Conservation (phyloP, 441 rosid species). For the Hura crepitans region DNA sequence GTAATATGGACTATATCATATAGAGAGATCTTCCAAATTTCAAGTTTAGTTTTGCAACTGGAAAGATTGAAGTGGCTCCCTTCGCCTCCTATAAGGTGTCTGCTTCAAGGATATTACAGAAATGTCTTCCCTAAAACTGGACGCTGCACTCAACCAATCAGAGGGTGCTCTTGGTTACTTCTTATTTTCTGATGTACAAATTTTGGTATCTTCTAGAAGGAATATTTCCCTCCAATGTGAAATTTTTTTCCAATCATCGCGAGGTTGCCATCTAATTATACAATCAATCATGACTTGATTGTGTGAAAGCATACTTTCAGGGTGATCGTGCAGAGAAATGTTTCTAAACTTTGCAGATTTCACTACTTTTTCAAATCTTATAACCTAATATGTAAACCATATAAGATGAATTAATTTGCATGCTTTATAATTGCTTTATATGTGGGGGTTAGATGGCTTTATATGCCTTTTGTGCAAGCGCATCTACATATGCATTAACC, state of each 20-base stretch:
- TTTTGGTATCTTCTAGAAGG: not conserved
- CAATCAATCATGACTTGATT: not conserved
- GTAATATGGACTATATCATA: not conserved
- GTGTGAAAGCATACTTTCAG: not conserved
- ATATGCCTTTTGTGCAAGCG: not conserved
- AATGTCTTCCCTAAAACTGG: not conserved
- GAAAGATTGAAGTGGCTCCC: not conserved
- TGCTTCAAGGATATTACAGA: not conserved
- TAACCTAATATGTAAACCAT: not conserved
- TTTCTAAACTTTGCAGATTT: too few species aligned
- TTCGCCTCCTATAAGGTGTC: not conserved
- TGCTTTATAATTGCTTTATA: not conserved
- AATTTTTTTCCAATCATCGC: not conserved
- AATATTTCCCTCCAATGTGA: not conserved
- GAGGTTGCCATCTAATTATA: not conserved
- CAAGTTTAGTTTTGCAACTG: not conserved
- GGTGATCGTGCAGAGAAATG: not conserved
- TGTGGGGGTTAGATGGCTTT: too few species aligned
- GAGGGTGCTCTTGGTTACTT: not conserved
- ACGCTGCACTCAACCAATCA: not conserved
- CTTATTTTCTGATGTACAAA: not conserved
- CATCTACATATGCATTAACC: not conserved
- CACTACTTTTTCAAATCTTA: not conserved
- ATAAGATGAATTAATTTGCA: not conserved
- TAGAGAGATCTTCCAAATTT: not conserved